Evolutionary conservation across 192 early-diverging fungal genomes (phyloP), one percentile per base, ranked within the genome.

Genomic region (Rhizoclosmatium globosum): DNA sequence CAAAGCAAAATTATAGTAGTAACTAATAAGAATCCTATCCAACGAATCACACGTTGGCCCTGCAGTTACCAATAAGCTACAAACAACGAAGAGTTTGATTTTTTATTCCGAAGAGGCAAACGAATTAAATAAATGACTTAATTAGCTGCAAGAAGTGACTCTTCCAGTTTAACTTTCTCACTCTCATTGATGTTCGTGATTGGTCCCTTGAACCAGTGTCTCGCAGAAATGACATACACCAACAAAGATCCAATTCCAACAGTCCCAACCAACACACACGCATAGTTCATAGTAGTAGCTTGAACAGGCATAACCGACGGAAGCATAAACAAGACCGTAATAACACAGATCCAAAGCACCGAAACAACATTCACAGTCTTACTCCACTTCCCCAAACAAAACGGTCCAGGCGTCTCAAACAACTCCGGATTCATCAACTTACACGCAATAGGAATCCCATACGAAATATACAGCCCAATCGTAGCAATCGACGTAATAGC

Each of bases 161-260:
- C n/a, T n/a, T n/a, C n/a, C n/a, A n/a, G n/a, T n/a, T n/a, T n/a
- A n/a, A n/a, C n/a, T n/a, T n/a, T n/a, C n/a, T 77, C 38, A 53
- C n/a, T n/a, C n/a, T n/a, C n/a, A n/a, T n/a, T n/a, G 21, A 80
- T 21, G 45, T 78, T 78, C 13, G 47, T 61, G 13, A 78, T 68
- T n/a, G 82, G 82, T 62, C 82, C 82, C n/a, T 83, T 79, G 46
- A 84, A 84, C 82, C 82, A 84, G 19, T 71, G 9, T 2, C 64
- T 2, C 62, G 82, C 82, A 19, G 61, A 72, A 3, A 84, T 43
- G 11, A 43, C 61, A 58, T 42, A 84, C 47, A 62, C 50, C 4
- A 13, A 59, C 9, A 45, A 42, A 11, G 76, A 68, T 13, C 77
- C 60, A 57, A 84, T 59, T n/a, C 48, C 4, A 19, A 78, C 74